These are phyloP conservation scores for Maudiozyma pseudohumilis DNA, from an alignment of 805 yeast genomes.

Conservation along the genomic window DNA sequence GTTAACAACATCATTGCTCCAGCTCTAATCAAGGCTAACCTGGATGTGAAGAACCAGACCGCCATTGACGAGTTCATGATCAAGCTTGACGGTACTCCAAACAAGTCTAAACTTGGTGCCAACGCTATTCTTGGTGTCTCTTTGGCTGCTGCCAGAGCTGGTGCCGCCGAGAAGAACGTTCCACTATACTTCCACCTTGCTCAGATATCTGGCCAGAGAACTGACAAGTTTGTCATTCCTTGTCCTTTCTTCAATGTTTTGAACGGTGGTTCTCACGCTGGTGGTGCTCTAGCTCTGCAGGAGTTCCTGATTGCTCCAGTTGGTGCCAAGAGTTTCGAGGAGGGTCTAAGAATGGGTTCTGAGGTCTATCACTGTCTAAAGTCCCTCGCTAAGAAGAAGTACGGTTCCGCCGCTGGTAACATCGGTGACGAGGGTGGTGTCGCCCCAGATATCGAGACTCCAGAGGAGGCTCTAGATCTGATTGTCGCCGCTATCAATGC, in stretches of 20 bases:
- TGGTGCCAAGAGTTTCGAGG: slow-evolving; percentile 80
- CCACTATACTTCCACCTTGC: slow-evolving; percentile 90
- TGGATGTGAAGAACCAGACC: slow-evolving; percentile 79
- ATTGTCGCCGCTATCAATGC: slow-evolving; percentile 76
- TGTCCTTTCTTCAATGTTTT: slow-evolving; percentile 98
- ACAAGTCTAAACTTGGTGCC: slow-evolving; percentile 96
- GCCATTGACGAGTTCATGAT: slow-evolving; percentile 77
- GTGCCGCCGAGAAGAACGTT: slow-evolving; percentile 87
- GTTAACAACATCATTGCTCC: slow-evolving; percentile 93
- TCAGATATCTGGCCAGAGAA: slow-evolving; percentile 53
- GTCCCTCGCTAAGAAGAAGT: slow-evolving; percentile 80
- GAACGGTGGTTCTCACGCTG: slow-evolving; percentile 99
- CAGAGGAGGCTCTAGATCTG: slow-evolving; percentile 94
- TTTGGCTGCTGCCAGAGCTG: slow-evolving; percentile 93
- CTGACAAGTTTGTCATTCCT: slow-evolving; percentile 87
- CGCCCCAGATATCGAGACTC: slow-evolving; percentile 91
- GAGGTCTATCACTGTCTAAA: slow-evolving; percentile 97
- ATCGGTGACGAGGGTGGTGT: slow-evolving; percentile 99
- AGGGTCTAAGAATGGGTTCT: slow-evolving; percentile 91
- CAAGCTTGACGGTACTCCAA: slow-evolving; percentile 89
- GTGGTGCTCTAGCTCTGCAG: slow-evolving; percentile 97
- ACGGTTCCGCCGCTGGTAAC: slow-evolving; percentile 97
- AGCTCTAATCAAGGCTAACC: slow-evolving; percentile 67
- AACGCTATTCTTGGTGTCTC: slow-evolving; percentile 98
- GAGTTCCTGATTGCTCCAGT: slow-evolving; percentile 98